Percentiles rank a stretch among this genome's conserved stretches.
These are phyloP conservation scores for Malus asiatica DNA, from an alignment of 306 rosid species.

Conservation along the genomic window DNA sequence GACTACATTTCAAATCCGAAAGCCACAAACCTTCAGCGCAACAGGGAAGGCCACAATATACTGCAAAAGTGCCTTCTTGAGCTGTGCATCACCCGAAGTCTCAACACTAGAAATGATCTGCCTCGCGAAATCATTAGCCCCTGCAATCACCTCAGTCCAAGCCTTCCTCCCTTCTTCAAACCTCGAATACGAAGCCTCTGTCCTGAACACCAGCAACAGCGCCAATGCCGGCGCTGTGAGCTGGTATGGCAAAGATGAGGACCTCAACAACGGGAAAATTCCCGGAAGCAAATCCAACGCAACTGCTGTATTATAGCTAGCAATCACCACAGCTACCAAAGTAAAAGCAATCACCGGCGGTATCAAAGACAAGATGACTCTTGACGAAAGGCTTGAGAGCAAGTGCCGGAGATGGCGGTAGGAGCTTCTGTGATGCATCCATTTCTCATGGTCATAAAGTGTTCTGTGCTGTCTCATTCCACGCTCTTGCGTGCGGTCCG, in stretches of 20 bases:
- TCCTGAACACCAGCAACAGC: slow-evolving; percentile 68
- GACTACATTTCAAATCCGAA: background rate
- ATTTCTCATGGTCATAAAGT: slow-evolving; percentile 51
- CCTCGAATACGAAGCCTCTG: slow-evolving; percentile 82
- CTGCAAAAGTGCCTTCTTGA: slow-evolving; percentile 61
- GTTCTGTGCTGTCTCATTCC: slow-evolving; percentile 53
- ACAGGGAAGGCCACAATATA: slow-evolving; percentile 76
- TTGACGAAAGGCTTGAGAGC: slow-evolving; percentile 63
- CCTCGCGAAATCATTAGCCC: slow-evolving; percentile 56
- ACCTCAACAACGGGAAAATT: slow-evolving; percentile 42
- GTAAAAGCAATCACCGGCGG: slow-evolving; percentile 77
- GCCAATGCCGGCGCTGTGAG: slow-evolving; percentile 88
- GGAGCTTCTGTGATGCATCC: slow-evolving; percentile 76
- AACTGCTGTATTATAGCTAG: slow-evolving; percentile 59
- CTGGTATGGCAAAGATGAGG: slow-evolving; percentile 75
- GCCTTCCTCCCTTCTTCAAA: slow-evolving; percentile 82
- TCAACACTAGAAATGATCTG: slow-evolving; percentile 44
- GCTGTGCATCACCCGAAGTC: slow-evolving; percentile 24
- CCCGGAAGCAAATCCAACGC: slow-evolving; percentile 41
- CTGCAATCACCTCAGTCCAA: slow-evolving; percentile 65
- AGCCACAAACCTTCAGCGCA: slow-evolving; percentile 52
- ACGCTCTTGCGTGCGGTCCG: slow-evolving; percentile 59
- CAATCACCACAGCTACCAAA: slow-evolving; percentile 46
- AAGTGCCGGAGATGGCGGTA: slow-evolving; percentile 81
- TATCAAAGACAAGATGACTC: slow-evolving; percentile 62